phyloP scores from a whole-genome alignment of 75 land plant species.

The Sequoiadendron giganteum region DNA sequence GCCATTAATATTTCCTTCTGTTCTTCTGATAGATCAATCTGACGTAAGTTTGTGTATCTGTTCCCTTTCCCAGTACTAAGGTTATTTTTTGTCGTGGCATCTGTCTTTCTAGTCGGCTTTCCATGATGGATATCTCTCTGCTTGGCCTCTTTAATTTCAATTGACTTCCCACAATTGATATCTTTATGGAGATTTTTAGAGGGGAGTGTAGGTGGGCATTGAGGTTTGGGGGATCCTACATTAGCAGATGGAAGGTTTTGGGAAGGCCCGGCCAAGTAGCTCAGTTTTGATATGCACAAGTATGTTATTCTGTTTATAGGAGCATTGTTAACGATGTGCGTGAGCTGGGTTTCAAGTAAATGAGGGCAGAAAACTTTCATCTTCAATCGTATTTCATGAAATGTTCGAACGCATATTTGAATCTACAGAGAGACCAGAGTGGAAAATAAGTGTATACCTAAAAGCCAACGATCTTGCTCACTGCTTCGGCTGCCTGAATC shows the following conservation, averaged over 20 bases:
- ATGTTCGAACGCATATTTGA: not conserved
- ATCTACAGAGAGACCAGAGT: not conserved
- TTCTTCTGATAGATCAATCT: slow-evolving; percentile 25
- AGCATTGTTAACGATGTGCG: not conserved
- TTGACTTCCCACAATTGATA: not conserved
- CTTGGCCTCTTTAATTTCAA: not conserved
- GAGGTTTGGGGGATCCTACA: not conserved
- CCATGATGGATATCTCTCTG: not conserved
- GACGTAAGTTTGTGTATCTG: not conserved
- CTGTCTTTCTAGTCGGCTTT: not conserved
- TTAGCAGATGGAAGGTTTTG: not conserved
- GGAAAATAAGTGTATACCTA: not conserved
- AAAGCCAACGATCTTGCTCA: too few relatives aligned
- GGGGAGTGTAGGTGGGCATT: not conserved
- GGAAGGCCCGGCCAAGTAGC: not conserved
- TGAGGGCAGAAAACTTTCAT: not conserved
- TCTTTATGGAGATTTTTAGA: not conserved
- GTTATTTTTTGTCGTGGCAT: not conserved
- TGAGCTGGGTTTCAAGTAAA: not conserved
- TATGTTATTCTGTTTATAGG: not conserved
- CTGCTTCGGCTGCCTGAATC: too few relatives aligned
- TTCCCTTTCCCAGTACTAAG: not conserved
- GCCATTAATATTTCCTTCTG: slow-evolving; percentile 42
- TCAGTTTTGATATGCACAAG: not conserved
- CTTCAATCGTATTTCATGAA: not conserved